phyloP scores from a whole-genome alignment of 2,329 filamentous ascomycete species.

The Parastagonospora avenae region DNA sequence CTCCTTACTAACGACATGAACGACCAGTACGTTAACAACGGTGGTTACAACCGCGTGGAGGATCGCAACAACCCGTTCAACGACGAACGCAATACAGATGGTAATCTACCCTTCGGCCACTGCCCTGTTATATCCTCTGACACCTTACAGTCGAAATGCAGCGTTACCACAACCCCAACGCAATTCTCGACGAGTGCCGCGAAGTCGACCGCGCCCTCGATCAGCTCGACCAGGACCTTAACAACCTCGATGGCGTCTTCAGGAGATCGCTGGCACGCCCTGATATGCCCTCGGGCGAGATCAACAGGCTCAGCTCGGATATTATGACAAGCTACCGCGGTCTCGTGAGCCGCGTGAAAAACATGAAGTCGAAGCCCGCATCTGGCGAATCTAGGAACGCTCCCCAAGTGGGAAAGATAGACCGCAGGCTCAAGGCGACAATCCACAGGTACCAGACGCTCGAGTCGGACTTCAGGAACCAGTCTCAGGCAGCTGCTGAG shows the following conservation, averaged over 20 bases:
- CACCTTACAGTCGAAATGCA: slow-evolving; percentile 65
- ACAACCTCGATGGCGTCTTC: slow-evolving; percentile 73
- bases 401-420: slow-evolving; percentile 79
- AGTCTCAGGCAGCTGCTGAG: slow-evolving; percentile 80
- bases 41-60: slow-evolving; percentile 47
- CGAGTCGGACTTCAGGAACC: slow-evolving; percentile 79
- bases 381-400: slow-evolving; percentile 74
- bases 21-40: slow-evolving; percentile 49
- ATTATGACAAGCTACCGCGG: slow-evolving; percentile 84
- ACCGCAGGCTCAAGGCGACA: slow-evolving; percentile 77
- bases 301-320: slow-evolving; percentile 75
- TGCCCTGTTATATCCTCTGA: too few species aligned
- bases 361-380: slow-evolving; percentile 81
- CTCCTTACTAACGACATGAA: slow-evolving; percentile 24
- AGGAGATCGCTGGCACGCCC: slow-evolving; percentile 74
- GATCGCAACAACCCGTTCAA: slow-evolving; percentile 51
- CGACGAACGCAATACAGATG: slow-evolving; percentile 26
- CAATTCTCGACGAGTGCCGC: slow-evolving; percentile 82
- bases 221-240: slow-evolving; percentile 72
- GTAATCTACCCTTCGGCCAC: too few species aligned
- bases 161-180: slow-evolving; percentile 65
- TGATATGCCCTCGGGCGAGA: slow-evolving; percentile 71
- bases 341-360: slow-evolving; percentile 78
- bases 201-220: slow-evolving; percentile 80
- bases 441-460: slow-evolving; percentile 82